These are phyloP conservation scores for Aspergillus tanneri DNA, from an alignment of 2,329 filamentous ascomycete species.

Conservation along the genomic window DNA sequence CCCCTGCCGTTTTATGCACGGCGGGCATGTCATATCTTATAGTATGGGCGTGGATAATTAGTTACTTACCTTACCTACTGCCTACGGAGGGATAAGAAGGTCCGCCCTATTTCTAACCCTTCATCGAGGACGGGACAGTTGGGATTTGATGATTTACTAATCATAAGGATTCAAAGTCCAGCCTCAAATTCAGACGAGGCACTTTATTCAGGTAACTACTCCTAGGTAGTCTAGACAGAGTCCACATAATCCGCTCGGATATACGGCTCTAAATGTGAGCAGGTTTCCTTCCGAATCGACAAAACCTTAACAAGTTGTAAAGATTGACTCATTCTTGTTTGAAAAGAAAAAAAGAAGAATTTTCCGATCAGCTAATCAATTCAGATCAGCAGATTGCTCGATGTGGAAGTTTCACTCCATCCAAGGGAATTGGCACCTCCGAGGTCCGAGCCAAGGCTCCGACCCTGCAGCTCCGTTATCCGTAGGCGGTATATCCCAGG, in stretches of 20 bases:
- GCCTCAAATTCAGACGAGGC: too few relatives aligned
- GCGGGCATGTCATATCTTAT: too few relatives aligned
- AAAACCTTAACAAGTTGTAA: neutral
- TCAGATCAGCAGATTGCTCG: slow-evolving; percentile 3
- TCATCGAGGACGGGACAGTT: too few relatives aligned
- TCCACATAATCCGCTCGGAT: slow-evolving; percentile 8
- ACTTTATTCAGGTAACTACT: too few relatives aligned
- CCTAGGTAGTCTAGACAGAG: neutral
- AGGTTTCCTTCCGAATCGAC: slow-evolving; percentile 1
- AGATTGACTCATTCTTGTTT: neutral
- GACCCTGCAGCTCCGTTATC: slow-evolving; percentile 16
- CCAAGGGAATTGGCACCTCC: slow-evolving; percentile 18
- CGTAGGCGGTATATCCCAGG: neutral
- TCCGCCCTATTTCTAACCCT: too few relatives aligned
- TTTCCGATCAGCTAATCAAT: neutral
- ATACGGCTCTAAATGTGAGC: slow-evolving; percentile 15
- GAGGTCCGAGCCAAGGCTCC: slow-evolving; percentile 22
- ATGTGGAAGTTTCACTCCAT: slow-evolving; percentile 13
- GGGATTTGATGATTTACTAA: too few relatives aligned
- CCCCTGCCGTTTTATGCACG: too few relatives aligned
- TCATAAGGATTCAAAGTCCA: too few relatives aligned
- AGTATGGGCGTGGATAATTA: too few relatives aligned
- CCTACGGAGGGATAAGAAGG: too few relatives aligned
- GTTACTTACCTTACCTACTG: too few relatives aligned
- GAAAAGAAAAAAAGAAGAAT: neutral